Base-by-base conservation (phyloP, 306 rosid species). In the Castanospermum australe region DNA sequence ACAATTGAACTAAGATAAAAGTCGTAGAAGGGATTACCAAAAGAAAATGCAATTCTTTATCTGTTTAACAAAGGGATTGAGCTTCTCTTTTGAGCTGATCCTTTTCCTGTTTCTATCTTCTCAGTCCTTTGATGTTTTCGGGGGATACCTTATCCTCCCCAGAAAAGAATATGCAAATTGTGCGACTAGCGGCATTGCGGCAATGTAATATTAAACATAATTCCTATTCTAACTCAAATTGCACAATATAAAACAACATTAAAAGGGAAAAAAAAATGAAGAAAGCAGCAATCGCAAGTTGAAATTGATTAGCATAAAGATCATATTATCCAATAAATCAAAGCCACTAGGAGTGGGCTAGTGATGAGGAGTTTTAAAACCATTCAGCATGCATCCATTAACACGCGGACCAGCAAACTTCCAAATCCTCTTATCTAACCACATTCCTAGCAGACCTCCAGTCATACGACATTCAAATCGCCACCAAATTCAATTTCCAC, bases 291-390 rank as follows among this genome's bases (percentile, higher is more conserved):
- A 59, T 48, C 57, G 36, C 55, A 50, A 66, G 15, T 59, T 35
- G 64, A 73, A 54, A 61, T 73, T 22, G 47, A 81, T 65, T 71
- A 52, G 50, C 78, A 73, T 67, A 51, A 45, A 74, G 36, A 72
- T 47, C 74, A 4, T 35, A 21, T 6, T 8, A 48, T 48, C 57
- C 57, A n/a, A 21, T 66, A 33, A 52, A 69, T 24, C 42, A 15
- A n/a, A n/a, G n/a, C n/a, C n/a, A n/a, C n/a, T n/a, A n/a, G n/a
- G n/a, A n/a, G n/a, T n/a, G n/a, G n/a, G n/a, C n/a, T n/a, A n/a
- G n/a, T n/a, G n/a, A n/a, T n/a, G n/a, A n/a, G n/a, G n/a, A n/a
- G n/a, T n/a, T 35, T n/a, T 30, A 24, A 75, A 74, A 28, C 32
- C 32, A 28, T 28, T 28, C 32, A 28, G 1, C 32, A 28, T 1